phyloP scores from a whole-genome alignment of 2,329 filamentous ascomycete genomes.

The Phaeoacremonium minimum region DNA sequence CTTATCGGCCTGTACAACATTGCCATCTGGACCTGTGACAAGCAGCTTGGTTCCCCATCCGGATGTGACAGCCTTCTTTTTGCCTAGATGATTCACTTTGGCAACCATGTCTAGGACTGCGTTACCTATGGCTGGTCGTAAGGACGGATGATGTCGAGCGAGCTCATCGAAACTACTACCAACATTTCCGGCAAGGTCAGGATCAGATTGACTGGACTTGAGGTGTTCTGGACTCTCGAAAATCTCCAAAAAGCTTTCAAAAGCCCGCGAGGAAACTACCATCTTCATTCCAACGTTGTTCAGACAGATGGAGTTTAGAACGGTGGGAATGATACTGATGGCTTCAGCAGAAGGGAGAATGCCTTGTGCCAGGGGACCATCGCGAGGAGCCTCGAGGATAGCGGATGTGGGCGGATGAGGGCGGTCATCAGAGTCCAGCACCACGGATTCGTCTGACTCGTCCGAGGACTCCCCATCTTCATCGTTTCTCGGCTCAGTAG shows the following conservation, averaged over 20 bases:
- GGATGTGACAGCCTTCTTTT: constrained; percentile 61
- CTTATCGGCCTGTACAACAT: constrained; percentile 52
- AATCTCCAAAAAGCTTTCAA: constrained; percentile 90
- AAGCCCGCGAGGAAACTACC: constrained; percentile 75
- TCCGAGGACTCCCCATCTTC: constrained; percentile 30
- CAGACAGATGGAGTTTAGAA: constrained; percentile 89
- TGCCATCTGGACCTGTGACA: constrained; percentile 53
- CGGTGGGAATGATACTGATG: constrained; percentile 79
- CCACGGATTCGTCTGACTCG: constrained; percentile 32
- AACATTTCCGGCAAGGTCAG: constrained; percentile 64
- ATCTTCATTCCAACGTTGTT: constrained; percentile 84
- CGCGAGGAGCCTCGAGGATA: constrained; percentile 38
- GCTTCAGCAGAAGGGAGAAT: constrained; percentile 87
- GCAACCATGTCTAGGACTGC: constrained; percentile 88
- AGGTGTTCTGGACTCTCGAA: constrained; percentile 91
- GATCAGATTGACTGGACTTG: constrained; percentile 73
- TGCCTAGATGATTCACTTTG: constrained; percentile 71
- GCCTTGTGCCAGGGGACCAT: constrained; percentile 54
- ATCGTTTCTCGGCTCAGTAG: constrained; percentile 14
- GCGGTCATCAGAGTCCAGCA: constrained; percentile 31
- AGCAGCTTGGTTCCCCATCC: constrained; percentile 79
- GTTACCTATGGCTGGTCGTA: constrained; percentile 76
- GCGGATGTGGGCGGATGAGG: constrained; percentile 50
- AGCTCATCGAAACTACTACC: constrained; percentile 91
- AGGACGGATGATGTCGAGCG: constrained; percentile 81